Conservation (phyloP, 1,284 basidiomycete species). For the Apiotrichum montevideense region DNA sequence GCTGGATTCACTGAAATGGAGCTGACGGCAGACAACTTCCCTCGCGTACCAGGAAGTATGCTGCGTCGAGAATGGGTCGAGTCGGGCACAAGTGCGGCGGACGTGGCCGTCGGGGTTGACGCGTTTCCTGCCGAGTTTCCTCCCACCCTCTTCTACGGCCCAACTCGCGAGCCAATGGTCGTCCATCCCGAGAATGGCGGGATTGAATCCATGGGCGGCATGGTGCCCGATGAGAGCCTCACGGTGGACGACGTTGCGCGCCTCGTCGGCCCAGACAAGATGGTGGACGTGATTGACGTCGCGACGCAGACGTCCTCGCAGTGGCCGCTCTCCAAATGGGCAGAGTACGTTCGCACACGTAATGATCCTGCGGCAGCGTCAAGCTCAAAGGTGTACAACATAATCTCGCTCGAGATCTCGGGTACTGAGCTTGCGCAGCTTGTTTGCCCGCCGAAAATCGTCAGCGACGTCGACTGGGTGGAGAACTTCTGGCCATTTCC, state of each 20-base stretch:
- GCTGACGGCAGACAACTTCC: slow-evolving; percentile 24
- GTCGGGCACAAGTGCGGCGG: not conserved
- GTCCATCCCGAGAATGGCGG: slow-evolving; percentile 38
- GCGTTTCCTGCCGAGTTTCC: slow-evolving; percentile 11
- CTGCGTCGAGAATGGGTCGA: slow-evolving; percentile 33
- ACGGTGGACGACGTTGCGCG: slow-evolving; percentile 64
- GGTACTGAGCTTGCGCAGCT: slow-evolving; percentile 66
- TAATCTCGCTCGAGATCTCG: slow-evolving; percentile 81
- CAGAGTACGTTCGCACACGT: slow-evolving; percentile 62
- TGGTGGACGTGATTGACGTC: slow-evolving; percentile 86
- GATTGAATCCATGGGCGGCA: slow-evolving; percentile 40
- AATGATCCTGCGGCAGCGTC: slow-evolving; percentile 11
- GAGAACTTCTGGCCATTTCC: slow-evolving; percentile 77
- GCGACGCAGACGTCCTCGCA: slow-evolving; percentile 68
- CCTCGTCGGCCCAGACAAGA: slow-evolving; percentile 66
- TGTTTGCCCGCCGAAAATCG: slow-evolving; percentile 74
- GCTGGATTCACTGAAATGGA: not conserved
- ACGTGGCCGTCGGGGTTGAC: not conserved
- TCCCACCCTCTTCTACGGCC: slow-evolving; percentile 39
- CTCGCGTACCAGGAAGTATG: slow-evolving; percentile 22
- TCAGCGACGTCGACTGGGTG: slow-evolving; percentile 92
- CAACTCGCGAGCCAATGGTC: slow-evolving; percentile 37
- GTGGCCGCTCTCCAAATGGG: slow-evolving; percentile 89
- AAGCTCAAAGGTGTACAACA: slow-evolving; percentile 67
- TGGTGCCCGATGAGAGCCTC: slow-evolving; percentile 33